Conservation (phyloP, 345 rosid species). For the Populus simonii region DNA sequence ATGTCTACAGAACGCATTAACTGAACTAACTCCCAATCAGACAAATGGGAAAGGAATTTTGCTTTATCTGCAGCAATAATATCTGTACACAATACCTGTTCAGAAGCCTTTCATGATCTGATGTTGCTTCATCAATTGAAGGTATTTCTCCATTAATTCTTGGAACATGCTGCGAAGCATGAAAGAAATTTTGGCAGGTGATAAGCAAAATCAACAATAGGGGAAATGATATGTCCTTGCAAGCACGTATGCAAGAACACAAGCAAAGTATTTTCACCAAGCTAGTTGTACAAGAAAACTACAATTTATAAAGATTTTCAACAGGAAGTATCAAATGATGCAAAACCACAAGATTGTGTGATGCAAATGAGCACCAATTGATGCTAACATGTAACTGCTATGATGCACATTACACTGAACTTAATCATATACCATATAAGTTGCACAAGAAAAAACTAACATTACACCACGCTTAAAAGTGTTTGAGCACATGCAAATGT, state of each 20-base stretch:
- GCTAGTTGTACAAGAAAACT: neutral
- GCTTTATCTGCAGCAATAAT: neutral
- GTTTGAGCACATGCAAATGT: neutral
- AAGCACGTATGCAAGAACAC: neutral
- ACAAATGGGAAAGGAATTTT: neutral
- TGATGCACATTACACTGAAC: neutral
- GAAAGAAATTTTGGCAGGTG: slow-evolving; percentile 5
- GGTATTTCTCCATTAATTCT: slow-evolving; percentile 94
- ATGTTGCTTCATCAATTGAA: slow-evolving; percentile 79
- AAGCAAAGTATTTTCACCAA: neutral
- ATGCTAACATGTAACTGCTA: neutral
- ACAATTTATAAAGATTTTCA: neutral
- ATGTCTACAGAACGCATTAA: neutral
- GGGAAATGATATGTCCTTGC: neutral
- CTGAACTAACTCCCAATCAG: neutral
- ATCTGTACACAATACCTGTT: slow-evolving; percentile 46
- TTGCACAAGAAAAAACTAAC: neutral
- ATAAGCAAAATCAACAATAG: neutral
- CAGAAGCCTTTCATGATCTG: slow-evolving; percentile 89
- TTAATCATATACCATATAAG: neutral
- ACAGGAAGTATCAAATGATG: neutral
- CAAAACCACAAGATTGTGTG: too few species aligned
- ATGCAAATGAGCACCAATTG: neutral
- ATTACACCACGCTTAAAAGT: neutral
- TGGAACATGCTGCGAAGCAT: slow-evolving; percentile 69